phyloP scores from a whole-genome alignment of 2,329 filamentous ascomycete species.

The Nothophaeocryptopus gaeumannii region DNA sequence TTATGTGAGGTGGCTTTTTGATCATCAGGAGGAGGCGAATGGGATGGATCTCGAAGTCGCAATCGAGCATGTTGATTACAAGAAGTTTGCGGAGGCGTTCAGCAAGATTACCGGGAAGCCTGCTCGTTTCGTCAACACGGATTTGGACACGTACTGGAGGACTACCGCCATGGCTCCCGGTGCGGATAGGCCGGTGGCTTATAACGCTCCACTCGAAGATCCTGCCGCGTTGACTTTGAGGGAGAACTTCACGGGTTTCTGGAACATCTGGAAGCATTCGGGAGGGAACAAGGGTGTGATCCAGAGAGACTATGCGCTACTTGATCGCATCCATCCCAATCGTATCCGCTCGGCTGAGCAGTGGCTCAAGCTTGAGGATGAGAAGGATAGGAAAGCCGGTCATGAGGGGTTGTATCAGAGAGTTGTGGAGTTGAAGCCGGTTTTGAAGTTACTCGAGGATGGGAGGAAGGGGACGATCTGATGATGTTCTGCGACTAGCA shows the following conservation, averaged over 20 bases:
- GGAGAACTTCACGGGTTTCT: constrained; percentile 54
- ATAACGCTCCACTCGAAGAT: constrained; percentile 35
- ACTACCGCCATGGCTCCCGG: constrained; percentile 38
- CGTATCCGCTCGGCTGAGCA: constrained; percentile 51
- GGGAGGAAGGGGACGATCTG: too few relatives aligned
- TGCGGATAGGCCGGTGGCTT: constrained; percentile 44
- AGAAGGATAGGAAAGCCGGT: too few relatives aligned
- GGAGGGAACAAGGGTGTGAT: constrained; percentile 44
- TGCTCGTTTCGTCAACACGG: constrained; percentile 30
- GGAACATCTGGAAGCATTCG: constrained; percentile 47
- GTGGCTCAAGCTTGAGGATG: constrained; percentile 39
- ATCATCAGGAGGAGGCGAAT: constrained; percentile 24
- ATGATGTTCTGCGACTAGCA: too few relatives aligned
- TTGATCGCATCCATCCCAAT: constrained; percentile 53
- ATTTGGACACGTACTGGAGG: constrained; percentile 37
- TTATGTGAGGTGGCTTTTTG: constrained; percentile 33
- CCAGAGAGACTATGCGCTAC: constrained; percentile 47
- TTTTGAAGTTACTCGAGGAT: too few relatives aligned
- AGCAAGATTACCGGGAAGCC: constrained; percentile 34
- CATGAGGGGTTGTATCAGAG: too few relatives aligned
- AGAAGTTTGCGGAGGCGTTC: constrained; percentile 34
- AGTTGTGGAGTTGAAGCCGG: too few relatives aligned
- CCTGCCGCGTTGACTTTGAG: constrained; percentile 40
- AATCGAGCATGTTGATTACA: constrained; percentile 30
- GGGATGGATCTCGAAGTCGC: constrained; percentile 32